A percentile compares a stretch with the other conserved stretches of the same genome.
phyloP scores from a whole-genome alignment of 2,329 filamentous ascomycete genomes.

The Fusarium compactum region DNA sequence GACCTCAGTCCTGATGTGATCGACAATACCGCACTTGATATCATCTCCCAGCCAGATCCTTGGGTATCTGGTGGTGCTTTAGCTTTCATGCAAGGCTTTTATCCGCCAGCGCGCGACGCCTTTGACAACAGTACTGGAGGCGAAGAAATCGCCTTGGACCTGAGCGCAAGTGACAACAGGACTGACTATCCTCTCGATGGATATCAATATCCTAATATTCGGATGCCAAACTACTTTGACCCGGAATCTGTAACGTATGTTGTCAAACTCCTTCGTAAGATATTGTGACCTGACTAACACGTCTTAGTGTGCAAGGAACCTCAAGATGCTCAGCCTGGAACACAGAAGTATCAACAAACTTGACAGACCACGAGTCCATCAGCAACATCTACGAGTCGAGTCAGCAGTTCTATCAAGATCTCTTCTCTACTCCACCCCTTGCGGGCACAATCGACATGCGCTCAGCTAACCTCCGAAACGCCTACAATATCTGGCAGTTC shows the following conservation, averaged over 20 bases:
- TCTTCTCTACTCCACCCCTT: conserved; percentile 56
- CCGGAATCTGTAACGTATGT: conserved; percentile 61
- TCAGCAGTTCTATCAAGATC: conserved; percentile 56
- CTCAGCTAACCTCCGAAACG: conserved; percentile 60
- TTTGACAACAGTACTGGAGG: conserved; percentile 50
- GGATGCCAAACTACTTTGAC: conserved; percentile 62
- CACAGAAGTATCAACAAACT: conserved; percentile 45
- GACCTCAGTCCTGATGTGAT: conserved; percentile 59
- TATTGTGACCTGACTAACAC: background rate
- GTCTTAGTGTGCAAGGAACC: conserved; percentile 55
- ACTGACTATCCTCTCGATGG: conserved; percentile 77
- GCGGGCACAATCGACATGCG: conserved; percentile 52
- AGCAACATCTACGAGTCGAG: conserved; percentile 46
- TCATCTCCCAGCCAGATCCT: conserved; percentile 57
- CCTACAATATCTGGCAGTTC: conserved; percentile 67
- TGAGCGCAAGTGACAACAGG: conserved; percentile 54
- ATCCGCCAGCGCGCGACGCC: conserved; percentile 72
- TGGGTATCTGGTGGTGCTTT: conserved; percentile 74
- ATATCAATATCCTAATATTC: conserved; percentile 82
- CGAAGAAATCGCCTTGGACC: conserved; percentile 58
- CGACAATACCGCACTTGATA: conserved; percentile 61
- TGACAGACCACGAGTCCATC: conserved; percentile 45
- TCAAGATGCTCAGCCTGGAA: conserved; percentile 55
- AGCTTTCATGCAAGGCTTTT: conserved; percentile 86
- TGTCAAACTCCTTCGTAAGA: background rate